phyloP scores from a whole-genome alignment of 202 grass and related monocot species.

The Schoenoplectus tabernaemontani region DNA sequence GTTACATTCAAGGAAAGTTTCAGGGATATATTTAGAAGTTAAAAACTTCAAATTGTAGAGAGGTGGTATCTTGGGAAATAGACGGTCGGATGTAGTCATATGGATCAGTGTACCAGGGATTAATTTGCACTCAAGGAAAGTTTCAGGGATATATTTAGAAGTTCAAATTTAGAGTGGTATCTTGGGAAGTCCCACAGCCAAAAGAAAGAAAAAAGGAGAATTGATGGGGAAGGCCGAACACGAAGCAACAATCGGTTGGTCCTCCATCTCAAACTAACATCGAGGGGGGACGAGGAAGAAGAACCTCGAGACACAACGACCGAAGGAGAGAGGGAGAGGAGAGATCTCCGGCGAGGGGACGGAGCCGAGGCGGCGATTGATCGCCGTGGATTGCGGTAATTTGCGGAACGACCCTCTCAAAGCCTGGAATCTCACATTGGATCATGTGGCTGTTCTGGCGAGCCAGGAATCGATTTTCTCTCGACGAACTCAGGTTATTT shows the following conservation, averaged over 20 bases:
- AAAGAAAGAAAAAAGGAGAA: not conserved
- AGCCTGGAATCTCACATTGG: slow-evolving; percentile 19
- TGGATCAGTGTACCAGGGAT: too few species aligned
- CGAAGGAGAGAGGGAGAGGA: not conserved
- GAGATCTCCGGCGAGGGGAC: slow-evolving; percentile 6
- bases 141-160: not conserved
- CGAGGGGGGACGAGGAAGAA: not conserved
- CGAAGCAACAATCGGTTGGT: slow-evolving; percentile 15
- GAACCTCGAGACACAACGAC: not conserved
- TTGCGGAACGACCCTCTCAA: not conserved
- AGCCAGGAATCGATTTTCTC: slow-evolving; percentile 77
- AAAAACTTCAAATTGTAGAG: not conserved
- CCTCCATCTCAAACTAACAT: slow-evolving; percentile 2
- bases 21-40: not conserved
- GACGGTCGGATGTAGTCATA: too few species aligned
- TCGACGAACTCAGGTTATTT: slow-evolving; percentile 89
- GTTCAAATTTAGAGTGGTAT: slow-evolving; percentile 1
- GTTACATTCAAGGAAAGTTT: not conserved
- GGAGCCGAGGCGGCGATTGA: slow-evolving; percentile 1
- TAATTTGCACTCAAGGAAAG: not conserved
- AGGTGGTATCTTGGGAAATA: too few species aligned
- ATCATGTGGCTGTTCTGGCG: slow-evolving; percentile 97
- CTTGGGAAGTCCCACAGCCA: too few species aligned
- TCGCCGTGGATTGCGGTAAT: slow-evolving; percentile 5
- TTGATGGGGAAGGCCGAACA: not conserved